Evolutionary conservation across 345 rosid species (phyloP), one percentile per base, ranked within the genome.

Genomic region (Orychophragmus violaceus): DNA sequence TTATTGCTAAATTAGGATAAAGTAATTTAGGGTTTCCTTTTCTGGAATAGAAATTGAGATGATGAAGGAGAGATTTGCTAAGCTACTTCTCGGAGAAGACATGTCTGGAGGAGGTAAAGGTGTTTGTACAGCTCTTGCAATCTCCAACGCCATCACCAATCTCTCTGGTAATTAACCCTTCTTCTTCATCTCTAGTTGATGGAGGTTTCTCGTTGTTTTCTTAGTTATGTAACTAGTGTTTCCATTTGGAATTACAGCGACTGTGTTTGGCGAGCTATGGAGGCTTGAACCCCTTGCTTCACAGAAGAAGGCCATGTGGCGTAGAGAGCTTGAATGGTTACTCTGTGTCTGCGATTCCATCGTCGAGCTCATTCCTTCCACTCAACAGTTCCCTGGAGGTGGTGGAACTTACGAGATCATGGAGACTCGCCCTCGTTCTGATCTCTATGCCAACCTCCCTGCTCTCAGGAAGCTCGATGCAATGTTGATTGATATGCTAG

Each of bases 61-160:
- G 96, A 95, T 95, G 99, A 95, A 87, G 73, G 99, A 95, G 80
- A 87, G 96, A 79, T 95, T 91, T 62, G 93, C 97, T 5, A 95
- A 95, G 85, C 87, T 95, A 46, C 91, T 95, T 55, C 74, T 94
- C 1, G 99, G 99, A 49, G 99, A 95, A 53, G 99, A 95, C 76
- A 95, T 95, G 99, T 95, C 99, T 12, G 99, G 97, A 18, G 95
- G 97, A 55, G 97, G 99, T 5, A 91, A 95, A 79, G 97, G 99
- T 27, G 99, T 91, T 36, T 95, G 97, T 68, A 89, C 95, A 22
- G 99, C 99, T 2, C 96, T 95, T 54, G 95, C 99, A 29, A 91
- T 95, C 75, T 95, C 95, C 33, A 95, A 95, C 74, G 97, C 99
- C 59, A 91, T 95, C 72, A 95, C 99, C 22, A 95, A 95, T 77